Evolutionary conservation across 331 rosid species (phyloP).

Genomic region (Quercus tomentella): DNA sequence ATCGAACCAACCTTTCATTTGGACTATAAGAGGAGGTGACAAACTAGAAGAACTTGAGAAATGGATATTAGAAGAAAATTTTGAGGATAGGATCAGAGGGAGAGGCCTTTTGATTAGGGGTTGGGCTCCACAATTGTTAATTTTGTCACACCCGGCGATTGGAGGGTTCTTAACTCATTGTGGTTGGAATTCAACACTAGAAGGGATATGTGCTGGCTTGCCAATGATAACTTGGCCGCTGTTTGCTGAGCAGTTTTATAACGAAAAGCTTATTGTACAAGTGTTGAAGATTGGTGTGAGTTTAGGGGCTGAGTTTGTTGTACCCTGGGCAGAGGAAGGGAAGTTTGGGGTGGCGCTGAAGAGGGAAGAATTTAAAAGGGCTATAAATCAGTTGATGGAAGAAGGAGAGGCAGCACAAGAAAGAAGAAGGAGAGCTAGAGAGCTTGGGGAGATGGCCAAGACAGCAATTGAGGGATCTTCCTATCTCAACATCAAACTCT

Average conservation of each 20-base stretch:
- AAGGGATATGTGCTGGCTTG: constrained; percentile 39
- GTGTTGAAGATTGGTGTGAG: constrained; percentile 32
- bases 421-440: constrained; percentile 9
- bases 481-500: not conserved
- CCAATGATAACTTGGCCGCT: constrained; percentile 54
- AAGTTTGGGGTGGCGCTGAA: constrained; percentile 18
- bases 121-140: constrained; percentile 46
- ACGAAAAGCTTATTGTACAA: constrained; percentile 27
- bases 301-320: constrained; percentile 25
- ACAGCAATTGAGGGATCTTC: constrained; percentile 36
- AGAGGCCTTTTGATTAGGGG: constrained; percentile 30
- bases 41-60: constrained; percentile 24
- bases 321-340: constrained; percentile 27
- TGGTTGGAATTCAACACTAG: constrained; percentile 50
- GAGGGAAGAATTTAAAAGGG: constrained; percentile 10
- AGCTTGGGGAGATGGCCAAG: constrained; percentile 20
- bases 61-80: constrained; percentile 22
- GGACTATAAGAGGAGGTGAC: constrained; percentile 16
- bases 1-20: constrained; percentile 19
- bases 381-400: constrained; percentile 18
- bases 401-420: constrained; percentile 15
- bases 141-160: constrained; percentile 36
- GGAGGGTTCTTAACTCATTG: constrained; percentile 44
- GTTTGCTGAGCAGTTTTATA: constrained; percentile 38
- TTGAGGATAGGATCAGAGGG: constrained; percentile 30